Evolutionary conservation across 129 eudicot genomes (phyloP).

Genomic region (Lactuca saligna): DNA sequence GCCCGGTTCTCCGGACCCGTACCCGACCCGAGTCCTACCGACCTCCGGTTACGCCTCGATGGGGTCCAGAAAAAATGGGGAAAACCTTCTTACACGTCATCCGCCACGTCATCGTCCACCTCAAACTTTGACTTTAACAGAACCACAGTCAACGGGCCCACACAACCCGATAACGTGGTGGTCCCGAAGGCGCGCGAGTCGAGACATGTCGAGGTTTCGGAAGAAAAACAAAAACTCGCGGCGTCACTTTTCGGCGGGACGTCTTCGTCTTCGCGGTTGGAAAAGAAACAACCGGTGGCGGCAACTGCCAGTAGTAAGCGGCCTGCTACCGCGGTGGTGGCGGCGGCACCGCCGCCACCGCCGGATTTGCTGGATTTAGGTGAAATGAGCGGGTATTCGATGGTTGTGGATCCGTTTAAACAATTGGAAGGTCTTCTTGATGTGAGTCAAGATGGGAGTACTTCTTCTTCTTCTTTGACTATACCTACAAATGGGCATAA

Average conservation of each 20-base stretch:
- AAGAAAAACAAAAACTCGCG: conserved; percentile 88
- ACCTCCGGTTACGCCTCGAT: conserved; percentile 79
- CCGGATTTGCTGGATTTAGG: conserved; percentile 90
- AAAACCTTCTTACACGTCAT: conserved; percentile 64
- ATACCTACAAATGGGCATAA: conserved; percentile 39
- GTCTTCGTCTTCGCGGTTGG: conserved; percentile 37
- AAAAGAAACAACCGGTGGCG: conserved; percentile 55
- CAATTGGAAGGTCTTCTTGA: conserved; percentile 91
- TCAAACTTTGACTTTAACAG: conserved; percentile 52
- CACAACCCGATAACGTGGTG: conserved; percentile 34
- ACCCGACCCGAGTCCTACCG: conserved; percentile 53
- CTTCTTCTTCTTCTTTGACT: conserved; percentile 34
- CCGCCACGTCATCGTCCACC: conserved; percentile 68
- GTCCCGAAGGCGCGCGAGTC: conserved; percentile 42
- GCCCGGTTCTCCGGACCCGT: conserved; percentile 34
- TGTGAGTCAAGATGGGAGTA: conserved; percentile 40
- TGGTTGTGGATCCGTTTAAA: conserved; percentile 63
- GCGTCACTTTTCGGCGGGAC: conserved; percentile 86
- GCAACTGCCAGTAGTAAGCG: conserved; percentile 50
- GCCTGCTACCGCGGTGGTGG: conserved; percentile 31
- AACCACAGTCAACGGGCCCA: conserved; percentile 45
- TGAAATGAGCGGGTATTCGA: conserved; percentile 29
- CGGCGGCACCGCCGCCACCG: conserved; percentile 65
- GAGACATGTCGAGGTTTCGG: conserved; percentile 60
- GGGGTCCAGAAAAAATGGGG: conserved; percentile 99